phyloP scores from a whole-genome alignment of 164 flowering plant species.

The Berberis thunbergii region DNA sequence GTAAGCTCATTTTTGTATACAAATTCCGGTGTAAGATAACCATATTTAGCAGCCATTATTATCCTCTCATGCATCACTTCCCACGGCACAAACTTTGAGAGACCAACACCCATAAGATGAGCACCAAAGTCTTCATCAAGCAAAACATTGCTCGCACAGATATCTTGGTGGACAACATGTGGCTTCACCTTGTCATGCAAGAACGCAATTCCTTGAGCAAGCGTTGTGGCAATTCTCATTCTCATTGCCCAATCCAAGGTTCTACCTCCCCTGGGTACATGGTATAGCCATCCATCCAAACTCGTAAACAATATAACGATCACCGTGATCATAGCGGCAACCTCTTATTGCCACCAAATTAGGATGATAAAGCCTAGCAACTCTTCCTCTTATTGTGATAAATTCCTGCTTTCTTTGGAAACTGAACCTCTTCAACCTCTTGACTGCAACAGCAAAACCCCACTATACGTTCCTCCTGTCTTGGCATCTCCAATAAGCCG shows the following conservation, averaged over 20 bases:
- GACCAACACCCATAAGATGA: constrained; percentile 93
- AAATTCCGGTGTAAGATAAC: constrained; percentile 91
- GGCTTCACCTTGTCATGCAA: constrained; percentile 92
- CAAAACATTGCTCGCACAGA: constrained; percentile 82
- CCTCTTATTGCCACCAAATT: constrained; percentile 84
- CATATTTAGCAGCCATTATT: constrained; percentile 85
- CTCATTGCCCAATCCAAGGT: constrained; percentile 92
- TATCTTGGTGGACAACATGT: constrained; percentile 87
- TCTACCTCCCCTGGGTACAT: constrained; percentile 83
- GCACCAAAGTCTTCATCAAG: constrained; percentile 92
- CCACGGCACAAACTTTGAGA: constrained; percentile 90
- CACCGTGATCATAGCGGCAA: constrained; percentile 92
- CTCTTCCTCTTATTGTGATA: too few species aligned
- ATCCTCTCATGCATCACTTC: constrained; percentile 90
- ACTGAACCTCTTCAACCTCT: constrained; percentile 82
- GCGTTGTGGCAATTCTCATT: constrained; percentile 78
- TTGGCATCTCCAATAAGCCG: constrained; percentile 91
- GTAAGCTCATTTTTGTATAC: constrained; percentile 94
- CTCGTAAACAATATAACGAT: constrained; percentile 87
- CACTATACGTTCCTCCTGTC: constrained; percentile 87
- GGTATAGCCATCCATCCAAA: constrained; percentile 95
- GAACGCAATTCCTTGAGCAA: constrained; percentile 98
- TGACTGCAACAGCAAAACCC: constrained; percentile 76
- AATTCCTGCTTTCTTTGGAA: constrained; percentile 94
- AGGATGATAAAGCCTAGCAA: constrained; percentile 84